A percentile compares a stretch with the other conserved stretches of the same genome.
phyloP scores from a whole-genome alignment of 257 asterid genomes.

The Prunella vulgaris region DNA sequence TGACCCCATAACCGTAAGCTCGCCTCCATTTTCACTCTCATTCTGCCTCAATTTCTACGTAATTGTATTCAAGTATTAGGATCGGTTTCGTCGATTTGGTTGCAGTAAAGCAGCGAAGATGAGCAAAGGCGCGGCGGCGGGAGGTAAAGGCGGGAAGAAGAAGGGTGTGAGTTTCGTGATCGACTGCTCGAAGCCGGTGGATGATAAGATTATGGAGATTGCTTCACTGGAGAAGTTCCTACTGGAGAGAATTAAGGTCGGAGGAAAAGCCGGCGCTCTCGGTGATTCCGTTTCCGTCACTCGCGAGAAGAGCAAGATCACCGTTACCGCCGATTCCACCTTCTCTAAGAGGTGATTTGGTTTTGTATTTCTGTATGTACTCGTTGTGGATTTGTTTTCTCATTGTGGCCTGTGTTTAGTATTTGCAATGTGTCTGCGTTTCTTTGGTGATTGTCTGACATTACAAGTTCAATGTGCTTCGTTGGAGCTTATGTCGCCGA shows the following conservation, averaged over 20 bases:
- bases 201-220: conserved; percentile 63
- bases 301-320: conserved; percentile 56
- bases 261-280: conserved; percentile 63
- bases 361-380: not conserved
- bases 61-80: not conserved
- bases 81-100: not conserved
- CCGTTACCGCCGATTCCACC: conserved; percentile 42
- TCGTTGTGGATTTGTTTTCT: not conserved
- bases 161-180: conserved; percentile 48
- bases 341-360: conserved; percentile 51
- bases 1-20: conserved; percentile 19
- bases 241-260: conserved; percentile 64
- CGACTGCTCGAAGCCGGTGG: conserved; percentile 63
- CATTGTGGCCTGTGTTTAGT: not conserved
- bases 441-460: not conserved
- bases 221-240: conserved; percentile 61
- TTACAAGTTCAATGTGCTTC: not conserved
- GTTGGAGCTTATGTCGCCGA: not conserved
- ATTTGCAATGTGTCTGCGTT: not conserved
- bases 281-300: conserved; percentile 49
- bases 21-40: not conserved
- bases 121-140: conserved; percentile 53
- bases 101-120: conserved; percentile 41
- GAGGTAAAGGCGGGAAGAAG: conserved; percentile 67
- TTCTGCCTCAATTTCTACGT: not conserved